A percentile compares a stretch with the other conserved stretches of the same genome.
Evolutionary conservation across 768 basidiomycete genomes (phyloP).

Genomic region (Mycena rosella): DNA sequence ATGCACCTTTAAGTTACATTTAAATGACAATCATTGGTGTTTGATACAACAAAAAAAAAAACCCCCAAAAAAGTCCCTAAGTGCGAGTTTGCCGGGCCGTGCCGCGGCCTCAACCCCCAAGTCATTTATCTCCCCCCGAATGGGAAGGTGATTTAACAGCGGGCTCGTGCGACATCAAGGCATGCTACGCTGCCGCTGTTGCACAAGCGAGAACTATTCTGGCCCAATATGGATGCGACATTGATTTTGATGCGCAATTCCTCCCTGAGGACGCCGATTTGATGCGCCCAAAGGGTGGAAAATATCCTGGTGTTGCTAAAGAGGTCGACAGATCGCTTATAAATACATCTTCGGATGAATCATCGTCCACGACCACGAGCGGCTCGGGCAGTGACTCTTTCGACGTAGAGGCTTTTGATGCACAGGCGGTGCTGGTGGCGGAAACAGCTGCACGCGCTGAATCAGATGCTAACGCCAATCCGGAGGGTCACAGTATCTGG

Average conservation of each 20-base stretch:
- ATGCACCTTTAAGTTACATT: too few species aligned
- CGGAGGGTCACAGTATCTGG: conserved; percentile 1
- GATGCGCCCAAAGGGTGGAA: conserved; percentile 27
- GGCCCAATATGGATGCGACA: background rate
- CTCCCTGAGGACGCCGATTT: background rate
- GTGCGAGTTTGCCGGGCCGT: too few species aligned
- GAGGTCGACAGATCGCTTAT: conserved; percentile 28
- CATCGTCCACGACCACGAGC: too few species aligned
- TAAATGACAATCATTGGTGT: too few species aligned
- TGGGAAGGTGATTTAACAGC: conserved; percentile 19
- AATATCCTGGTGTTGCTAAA: conserved; percentile 24
- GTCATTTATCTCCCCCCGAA: conserved; percentile 19
- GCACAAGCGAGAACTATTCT: background rate
- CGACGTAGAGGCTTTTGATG: conserved; percentile 14
- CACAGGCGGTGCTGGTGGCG: background rate
- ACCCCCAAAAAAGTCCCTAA: too few species aligned
- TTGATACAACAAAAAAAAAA: too few species aligned
- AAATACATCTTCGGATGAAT: background rate
- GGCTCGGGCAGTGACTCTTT: too few species aligned
- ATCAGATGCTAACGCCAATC: background rate
- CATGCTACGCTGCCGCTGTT: background rate
- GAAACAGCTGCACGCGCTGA: background rate
- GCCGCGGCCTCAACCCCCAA: too few species aligned
- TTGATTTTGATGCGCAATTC: conserved; percentile 18
- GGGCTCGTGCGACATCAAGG: conserved; percentile 5